Evolutionary conservation across 2,329 filamentous ascomycete species (phyloP).

Genomic region (Sarocladium oryzae): DNA sequence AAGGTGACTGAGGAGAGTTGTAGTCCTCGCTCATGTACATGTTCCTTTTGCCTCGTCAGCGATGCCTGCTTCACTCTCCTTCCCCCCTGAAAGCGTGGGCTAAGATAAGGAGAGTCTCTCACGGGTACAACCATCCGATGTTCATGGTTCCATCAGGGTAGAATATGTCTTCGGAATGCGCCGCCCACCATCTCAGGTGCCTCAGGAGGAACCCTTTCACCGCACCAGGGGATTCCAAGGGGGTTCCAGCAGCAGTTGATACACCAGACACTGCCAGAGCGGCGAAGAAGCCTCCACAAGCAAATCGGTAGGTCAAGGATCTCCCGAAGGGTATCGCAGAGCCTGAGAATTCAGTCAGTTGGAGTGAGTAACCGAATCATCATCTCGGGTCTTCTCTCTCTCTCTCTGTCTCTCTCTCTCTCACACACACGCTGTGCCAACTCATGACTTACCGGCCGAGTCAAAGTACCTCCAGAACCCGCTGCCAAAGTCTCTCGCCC

Average conservation of each 20-base stretch:
- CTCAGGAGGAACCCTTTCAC: constrained; percentile 43
- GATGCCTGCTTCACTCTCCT: neutral
- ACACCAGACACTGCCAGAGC: constrained; percentile 36
- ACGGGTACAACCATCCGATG: constrained; percentile 29
- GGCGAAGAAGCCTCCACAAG: constrained; percentile 41
- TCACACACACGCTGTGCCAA: too few relatives aligned
- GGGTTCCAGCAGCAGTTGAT: constrained; percentile 24
- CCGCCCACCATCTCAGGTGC: constrained; percentile 44
- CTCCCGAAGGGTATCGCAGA: constrained; percentile 46
- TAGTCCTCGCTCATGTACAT: constrained; percentile 52
- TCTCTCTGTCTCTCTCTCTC: too few relatives aligned
- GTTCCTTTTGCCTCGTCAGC: constrained; percentile 23
- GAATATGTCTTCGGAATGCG: constrained; percentile 36
- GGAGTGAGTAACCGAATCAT: too few relatives aligned
- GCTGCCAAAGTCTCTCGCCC: constrained; percentile 31
- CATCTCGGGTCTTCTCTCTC: too few relatives aligned
- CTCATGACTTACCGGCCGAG: constrained; percentile 31
- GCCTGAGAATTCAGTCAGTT: constrained; percentile 23
- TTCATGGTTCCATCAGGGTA: constrained; percentile 41
- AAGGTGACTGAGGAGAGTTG: constrained; percentile 49
- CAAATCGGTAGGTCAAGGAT: constrained; percentile 44
- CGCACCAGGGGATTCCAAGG: constrained; percentile 29
- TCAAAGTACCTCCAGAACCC: constrained; percentile 44
- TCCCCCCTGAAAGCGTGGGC: neutral
- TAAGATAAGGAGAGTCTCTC: neutral